Conservation (phyloP, 768 basidiomycete species). For the Lentinula guzmanii region DNA sequence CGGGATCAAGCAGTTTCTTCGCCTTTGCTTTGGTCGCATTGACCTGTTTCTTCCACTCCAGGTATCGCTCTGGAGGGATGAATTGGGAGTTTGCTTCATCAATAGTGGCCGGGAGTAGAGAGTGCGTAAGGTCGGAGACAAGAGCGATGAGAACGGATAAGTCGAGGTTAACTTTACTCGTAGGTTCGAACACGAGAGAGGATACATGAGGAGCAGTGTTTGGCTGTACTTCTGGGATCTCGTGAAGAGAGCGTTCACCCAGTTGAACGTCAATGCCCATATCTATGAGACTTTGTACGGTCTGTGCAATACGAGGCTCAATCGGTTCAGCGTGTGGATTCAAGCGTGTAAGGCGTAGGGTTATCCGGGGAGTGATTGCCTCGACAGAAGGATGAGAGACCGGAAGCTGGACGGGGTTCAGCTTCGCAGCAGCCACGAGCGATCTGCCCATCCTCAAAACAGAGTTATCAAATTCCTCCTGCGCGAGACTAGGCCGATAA, state of each 20-base stretch:
- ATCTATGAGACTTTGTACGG: conserved; percentile 44
- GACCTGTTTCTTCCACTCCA: conserved; percentile 50
- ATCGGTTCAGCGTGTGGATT: conserved; percentile 31
- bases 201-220: not conserved
- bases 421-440: conserved; percentile 58
- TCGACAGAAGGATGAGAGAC: conserved; percentile 19
- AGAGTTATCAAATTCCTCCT: conserved; percentile 63
- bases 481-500: conserved; percentile 34
- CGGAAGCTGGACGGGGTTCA: conserved; percentile 38
- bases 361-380: conserved; percentile 37
- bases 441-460: conserved; percentile 64
- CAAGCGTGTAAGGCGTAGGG: conserved; percentile 67
- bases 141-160: conserved; percentile 82
- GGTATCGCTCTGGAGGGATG: conserved; percentile 48
- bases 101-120: conserved; percentile 48
- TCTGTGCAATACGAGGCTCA: conserved; percentile 50
- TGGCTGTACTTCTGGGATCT: not conserved
- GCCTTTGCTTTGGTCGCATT: not conserved
- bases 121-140: conserved; percentile 77
- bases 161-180: conserved; percentile 68
- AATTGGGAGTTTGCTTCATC: conserved; percentile 63
- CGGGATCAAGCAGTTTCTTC: conserved; percentile 13
- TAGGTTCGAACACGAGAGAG: conserved; percentile 35
- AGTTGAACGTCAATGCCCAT: conserved; percentile 67
- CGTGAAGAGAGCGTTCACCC: conserved; percentile 40